Evolutionary conservation across 2,329 filamentous ascomycete genomes (phyloP).

Genomic region (Sporothrix phasma): DNA sequence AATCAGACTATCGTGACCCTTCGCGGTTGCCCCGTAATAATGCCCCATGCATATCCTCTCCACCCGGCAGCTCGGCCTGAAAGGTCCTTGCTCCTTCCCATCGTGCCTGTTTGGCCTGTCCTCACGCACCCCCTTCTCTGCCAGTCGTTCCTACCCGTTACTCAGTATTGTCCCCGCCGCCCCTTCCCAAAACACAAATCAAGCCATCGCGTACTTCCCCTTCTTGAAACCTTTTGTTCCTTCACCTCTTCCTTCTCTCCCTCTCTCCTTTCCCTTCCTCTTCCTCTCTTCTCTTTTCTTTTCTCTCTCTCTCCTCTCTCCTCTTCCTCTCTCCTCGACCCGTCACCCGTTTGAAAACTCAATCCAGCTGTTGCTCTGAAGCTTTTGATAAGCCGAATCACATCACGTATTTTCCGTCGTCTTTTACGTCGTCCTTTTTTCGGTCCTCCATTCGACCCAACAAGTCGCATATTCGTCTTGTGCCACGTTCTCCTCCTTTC

Average conservation of each 20-base stretch:
- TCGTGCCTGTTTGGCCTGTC: conserved; percentile 5
- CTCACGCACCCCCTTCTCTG: not conserved
- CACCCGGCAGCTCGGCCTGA: conserved; percentile 11
- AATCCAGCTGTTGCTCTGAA: not conserved
- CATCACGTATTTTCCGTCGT: not conserved
- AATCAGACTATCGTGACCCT: conserved; percentile 10
- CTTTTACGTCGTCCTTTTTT: not conserved
- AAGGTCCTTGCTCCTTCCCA: conserved; percentile 6
- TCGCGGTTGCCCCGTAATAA: conserved; percentile 15
- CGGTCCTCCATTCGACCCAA: too few relatives aligned
- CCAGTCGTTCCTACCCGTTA: conserved; percentile 9
- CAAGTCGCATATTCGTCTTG: not conserved
- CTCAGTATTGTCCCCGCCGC: conserved; percentile 3
- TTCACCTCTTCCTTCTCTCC: not conserved
- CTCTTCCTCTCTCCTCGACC: not conserved
- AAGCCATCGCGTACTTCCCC: not conserved
- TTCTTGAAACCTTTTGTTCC: not conserved
- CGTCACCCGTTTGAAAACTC: not conserved
- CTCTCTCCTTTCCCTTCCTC: not conserved
- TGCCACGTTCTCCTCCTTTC: not conserved
- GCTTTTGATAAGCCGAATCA: conserved; percentile 9
- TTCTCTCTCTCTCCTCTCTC: not conserved
- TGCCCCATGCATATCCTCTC: not conserved
- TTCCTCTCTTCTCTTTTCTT: not conserved
- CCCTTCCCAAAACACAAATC: conserved; percentile 13